Base-by-base conservation (phyloP, 1,139 yeast genomes). In the Nakaseomyces delphensis region DNA sequence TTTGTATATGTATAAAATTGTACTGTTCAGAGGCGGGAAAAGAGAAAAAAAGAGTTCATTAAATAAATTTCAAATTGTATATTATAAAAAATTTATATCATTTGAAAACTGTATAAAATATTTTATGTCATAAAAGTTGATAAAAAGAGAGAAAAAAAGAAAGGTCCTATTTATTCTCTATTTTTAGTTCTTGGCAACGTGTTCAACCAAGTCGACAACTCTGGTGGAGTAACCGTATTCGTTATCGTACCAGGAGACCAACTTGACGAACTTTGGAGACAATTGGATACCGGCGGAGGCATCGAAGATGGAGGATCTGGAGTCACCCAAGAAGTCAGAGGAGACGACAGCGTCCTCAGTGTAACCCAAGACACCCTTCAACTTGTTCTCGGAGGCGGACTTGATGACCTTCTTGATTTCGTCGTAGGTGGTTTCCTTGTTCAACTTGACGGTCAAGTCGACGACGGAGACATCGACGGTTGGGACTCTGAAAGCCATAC, bases 171-270 rank as follows among this genome's bases (percentile, higher is more conserved):
- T n/a, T n/a, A n/a, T n/a, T 20, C 13, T n/a, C 7, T n/a, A 20
- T 33, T 33, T 38, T 40, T 40, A 40, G 35, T 29, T 31, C 40
- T 36, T 40, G 43, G 43, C 35, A 36, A 40, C 37, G 43, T 40
- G 83, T 71, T 80, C 76, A 64, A 82, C 76, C 68, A 83, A 76
- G 73, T 83, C 93, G 56, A 83, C 89, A 60, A 83, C 93, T 79
- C 93, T 80, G 74, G 87, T 80, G 60, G 89, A 80, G 81, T 83
- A 83, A 71, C 91, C 91, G 73, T 69, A 83, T 71, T 83, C 93
- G 72, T 83, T 83, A 70, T 83, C 93, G 77, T 83, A 83, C 93
- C 93, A 83, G 52, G 91, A 74, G 66, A 83, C 73, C 70, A 83
- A 74, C 74, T 83, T 83, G 67, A 82, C 89, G 69, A 83, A 83